Base-by-base conservation (phyloP, 2,329 filamentous ascomycete species). In the Septoria linicola region DNA sequence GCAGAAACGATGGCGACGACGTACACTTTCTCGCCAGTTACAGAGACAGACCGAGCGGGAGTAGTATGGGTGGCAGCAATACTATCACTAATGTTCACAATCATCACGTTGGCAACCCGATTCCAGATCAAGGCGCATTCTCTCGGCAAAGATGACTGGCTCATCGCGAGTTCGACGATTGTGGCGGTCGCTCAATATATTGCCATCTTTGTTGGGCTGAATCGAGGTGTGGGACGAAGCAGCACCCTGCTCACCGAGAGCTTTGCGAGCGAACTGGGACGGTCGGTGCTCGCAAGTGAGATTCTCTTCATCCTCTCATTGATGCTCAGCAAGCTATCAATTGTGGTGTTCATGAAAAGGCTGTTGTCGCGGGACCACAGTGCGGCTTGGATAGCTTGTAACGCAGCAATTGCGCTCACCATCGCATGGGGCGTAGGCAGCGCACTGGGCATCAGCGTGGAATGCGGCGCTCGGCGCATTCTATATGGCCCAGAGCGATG, bases 341-440 rank as follows among this genome's bases (percentile, higher is more conserved):
- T 68, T 43, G 57, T 66, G 8, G 57, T 60, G 19, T 62, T 68
- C 21, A 61, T 68, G 57, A 63, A 62, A 40, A 59, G 65, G 6
- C 54, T 68, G 13, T 65, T 67, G 46, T 62, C 63, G 14, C 58
- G 56, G 8, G 61, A 67, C 13, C 55, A 54, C 35, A 56, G 54
- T 19, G 41, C 30, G 13, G 59, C 59, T 8, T 60, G 59, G 47
- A 52, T 52, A 45, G 46, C 53, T 3, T 56, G 58, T 25, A 54
- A 59, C 14, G 30, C 44, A 11, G 45, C 54, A 10, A 11, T 61
- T 8, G 44, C 34, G 6, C 8, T 65, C 2, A 63, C 60, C 3
- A 30, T 53, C 2, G 36, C 57, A 4, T 67, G 65, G 65, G 54
- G 50, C 5, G 31, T 65, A 20, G 65, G 57, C 1, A 60, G 62